Evolutionary conservation across 305 asterid species (phyloP).

Genomic region (Rubia balearica): DNA sequence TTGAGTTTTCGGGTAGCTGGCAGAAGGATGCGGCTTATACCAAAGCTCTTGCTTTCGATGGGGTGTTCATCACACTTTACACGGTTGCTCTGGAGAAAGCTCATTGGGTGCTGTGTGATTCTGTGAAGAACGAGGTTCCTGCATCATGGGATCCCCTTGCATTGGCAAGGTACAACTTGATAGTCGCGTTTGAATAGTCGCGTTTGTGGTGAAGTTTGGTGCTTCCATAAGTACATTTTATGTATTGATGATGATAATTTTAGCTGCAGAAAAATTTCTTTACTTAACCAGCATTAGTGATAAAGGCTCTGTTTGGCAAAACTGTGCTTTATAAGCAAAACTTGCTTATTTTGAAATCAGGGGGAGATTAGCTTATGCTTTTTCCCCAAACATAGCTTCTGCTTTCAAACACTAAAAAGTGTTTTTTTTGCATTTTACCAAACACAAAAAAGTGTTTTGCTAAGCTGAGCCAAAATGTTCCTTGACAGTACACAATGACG

Average conservation of each 20-base stretch:
- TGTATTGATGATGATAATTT: background rate
- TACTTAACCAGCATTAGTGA: background rate
- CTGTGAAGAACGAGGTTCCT: conserved; percentile 86
- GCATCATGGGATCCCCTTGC: conserved; percentile 93
- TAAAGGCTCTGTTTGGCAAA: no score
- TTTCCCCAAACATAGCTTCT: no score
- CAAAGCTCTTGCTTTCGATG: conserved; percentile 83
- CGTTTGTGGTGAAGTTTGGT: background rate
- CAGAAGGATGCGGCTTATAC: conserved; percentile 91
- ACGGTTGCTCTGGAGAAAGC: conserved; percentile 90
- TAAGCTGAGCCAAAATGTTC: no score
- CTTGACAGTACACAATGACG: background rate
- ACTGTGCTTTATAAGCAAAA: no score
- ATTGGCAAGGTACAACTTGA: conserved; percentile 61
- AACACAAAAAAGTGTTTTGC: no score
- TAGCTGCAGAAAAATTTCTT: background rate
- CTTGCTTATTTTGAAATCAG: no score
- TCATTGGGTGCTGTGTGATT: conserved; percentile 73
- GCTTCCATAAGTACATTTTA: background rate
- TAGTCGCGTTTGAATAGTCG: background rate
- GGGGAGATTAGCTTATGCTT: no score
- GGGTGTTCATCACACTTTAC: conserved; percentile 76
- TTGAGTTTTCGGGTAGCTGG: conserved; percentile 94
- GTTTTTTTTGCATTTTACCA: no score
- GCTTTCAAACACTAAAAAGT: no score